These are phyloP conservation scores for Linum lewisii DNA, from an alignment of 345 rosid genomes.

Conservation along the genomic window DNA sequence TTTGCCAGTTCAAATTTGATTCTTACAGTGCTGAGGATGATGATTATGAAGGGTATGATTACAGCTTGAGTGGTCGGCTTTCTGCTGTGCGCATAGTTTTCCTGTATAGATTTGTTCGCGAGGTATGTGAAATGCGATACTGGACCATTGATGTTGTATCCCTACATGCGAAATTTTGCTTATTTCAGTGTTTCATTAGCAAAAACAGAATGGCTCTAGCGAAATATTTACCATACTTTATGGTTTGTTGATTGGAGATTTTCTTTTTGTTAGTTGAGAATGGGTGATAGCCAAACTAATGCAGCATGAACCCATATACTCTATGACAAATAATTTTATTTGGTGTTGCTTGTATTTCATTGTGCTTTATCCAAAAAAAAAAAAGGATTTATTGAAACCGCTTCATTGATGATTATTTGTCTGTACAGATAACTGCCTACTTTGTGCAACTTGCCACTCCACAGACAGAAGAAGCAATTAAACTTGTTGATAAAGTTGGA, in stretches of 20 bases:
- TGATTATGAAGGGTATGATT: slow-evolving; percentile 94
- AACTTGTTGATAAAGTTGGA: slow-evolving; percentile 96
- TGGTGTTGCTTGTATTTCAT: not conserved
- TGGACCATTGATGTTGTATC: no score
- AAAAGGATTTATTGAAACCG: not conserved
- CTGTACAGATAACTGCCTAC: slow-evolving; percentile 69
- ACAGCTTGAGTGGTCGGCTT: slow-evolving; percentile 77
- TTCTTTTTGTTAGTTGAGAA: no score
- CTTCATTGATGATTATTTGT: not conserved
- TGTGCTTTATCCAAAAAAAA: not conserved
- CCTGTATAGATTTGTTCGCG: slow-evolving; percentile 90
- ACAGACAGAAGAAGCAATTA: slow-evolving; percentile 83
- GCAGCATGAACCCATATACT: no score
- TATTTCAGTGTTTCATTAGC: no score
- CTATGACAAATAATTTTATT: no score
- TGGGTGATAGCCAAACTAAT: no score
- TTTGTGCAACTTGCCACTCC: slow-evolving; percentile 97
- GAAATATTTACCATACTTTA: no score
- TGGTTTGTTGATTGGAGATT: no score
- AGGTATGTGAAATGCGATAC: slow-evolving; percentile 44
- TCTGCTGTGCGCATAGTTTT: slow-evolving; percentile 94
- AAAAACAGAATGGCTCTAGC: no score
- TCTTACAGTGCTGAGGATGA: slow-evolving; percentile 90
- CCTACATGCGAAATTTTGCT: no score
- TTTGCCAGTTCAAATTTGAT: slow-evolving; percentile 72